Conservation (phyloP, 75 land plant genomes). For the Larix kaempferi region DNA sequence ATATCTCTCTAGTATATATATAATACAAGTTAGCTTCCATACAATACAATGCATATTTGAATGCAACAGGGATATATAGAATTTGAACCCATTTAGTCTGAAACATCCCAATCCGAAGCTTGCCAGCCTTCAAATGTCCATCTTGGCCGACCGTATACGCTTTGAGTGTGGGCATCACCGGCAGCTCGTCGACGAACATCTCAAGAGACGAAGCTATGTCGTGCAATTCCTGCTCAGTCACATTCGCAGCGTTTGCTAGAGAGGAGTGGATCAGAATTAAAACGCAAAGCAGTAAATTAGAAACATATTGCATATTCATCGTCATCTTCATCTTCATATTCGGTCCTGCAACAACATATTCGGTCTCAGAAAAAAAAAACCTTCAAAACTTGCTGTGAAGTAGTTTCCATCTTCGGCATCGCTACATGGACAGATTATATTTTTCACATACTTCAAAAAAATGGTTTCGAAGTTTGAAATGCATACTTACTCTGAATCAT, state of each 20-base stretch:
- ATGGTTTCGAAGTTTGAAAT: too few relatives aligned
- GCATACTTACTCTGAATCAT: too few relatives aligned
- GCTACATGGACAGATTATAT: too few relatives aligned
- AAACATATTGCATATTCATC: too few relatives aligned
- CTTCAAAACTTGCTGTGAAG: too few relatives aligned
- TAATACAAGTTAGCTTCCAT: neutral
- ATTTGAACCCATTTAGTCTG: constrained; percentile 51
- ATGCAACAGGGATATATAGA: neutral
- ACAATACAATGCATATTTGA: neutral
- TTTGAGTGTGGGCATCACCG: constrained; percentile 44
- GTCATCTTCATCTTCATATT: too few relatives aligned
- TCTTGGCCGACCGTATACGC: constrained; percentile 14
- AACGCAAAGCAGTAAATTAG: too few relatives aligned
- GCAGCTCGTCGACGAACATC: constrained; percentile 75
- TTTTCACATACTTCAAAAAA: too few relatives aligned
- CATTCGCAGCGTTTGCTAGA: neutral
- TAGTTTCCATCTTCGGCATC: too few relatives aligned
- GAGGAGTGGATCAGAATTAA: too few relatives aligned
- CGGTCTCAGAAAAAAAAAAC: too few relatives aligned
- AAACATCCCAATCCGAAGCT: constrained; percentile 67
- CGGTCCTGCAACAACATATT: too few relatives aligned
- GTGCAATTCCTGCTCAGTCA: constrained; percentile 10
- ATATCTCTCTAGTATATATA: neutral
- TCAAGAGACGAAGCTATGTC: neutral
- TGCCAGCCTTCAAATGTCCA: constrained; percentile 30